Evolutionary conservation across 257 asterid genomes (phyloP), one percentile per base, ranked within the genome.

Genomic region (Capsicum pubescens): DNA sequence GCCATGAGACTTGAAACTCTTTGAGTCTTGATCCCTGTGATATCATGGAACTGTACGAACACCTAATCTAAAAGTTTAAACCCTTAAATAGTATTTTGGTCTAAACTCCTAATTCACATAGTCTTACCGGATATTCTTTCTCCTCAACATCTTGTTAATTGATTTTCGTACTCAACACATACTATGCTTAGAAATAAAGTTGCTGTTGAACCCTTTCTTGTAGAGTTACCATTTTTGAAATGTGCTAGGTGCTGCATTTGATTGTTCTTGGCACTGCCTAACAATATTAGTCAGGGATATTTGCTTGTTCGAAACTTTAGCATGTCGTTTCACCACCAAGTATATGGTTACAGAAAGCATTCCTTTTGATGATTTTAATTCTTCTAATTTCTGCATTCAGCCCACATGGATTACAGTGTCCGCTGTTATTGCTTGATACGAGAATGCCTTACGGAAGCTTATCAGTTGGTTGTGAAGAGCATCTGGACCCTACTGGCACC

Each of bases 401-500:
- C 94, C 91, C 64, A 94, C 97, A 9, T 92, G 98, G 99, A 87
- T 93, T 85, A 95, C 98, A 87, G 79, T 95, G 98, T 87, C 98
- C 98, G 42, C 86, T 95, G 92, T 91, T 95, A 85, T 90, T 95
- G 92, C 98, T 95, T 35, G 99, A 95, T 88, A 95, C 99, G 52
- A 92, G 99, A 87, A 89, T 91, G 98, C 97, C 98, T 36, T 93
- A 91, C 82, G 99, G 99, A 87, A 95, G 99, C 88, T 90, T 95
- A 81, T 94, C 98, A 59, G 87, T 92, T 80, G 98, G 97, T 84
- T 95, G 99, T 87, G 98, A 95, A 86, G 99, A 95, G 92, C 94
- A 94, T 84, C 83, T 95, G 85, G 99, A 95, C 87, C 99, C 98
- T 88, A 94, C 98, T 86, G 99, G 99, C 86, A 95, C 99, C n/a